Conservation (phyloP, 495 filamentous ascomycete genomes). For the Hypoxylon rickii region DNA sequence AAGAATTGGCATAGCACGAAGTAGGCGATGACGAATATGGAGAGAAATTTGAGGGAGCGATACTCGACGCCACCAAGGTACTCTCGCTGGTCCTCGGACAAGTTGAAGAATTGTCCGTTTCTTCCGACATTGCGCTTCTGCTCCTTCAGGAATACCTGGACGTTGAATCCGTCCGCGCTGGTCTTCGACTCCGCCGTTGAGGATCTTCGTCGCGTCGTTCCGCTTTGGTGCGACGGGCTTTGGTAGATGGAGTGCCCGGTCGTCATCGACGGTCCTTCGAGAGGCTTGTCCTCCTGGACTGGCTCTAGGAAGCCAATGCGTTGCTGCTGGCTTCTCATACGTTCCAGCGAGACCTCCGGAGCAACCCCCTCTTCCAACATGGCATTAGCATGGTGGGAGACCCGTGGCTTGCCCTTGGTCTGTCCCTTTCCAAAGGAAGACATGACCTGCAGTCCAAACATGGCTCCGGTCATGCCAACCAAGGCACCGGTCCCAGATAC, state of each 20-base stretch:
- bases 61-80: constrained; percentile 74
- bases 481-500: constrained; percentile 26
- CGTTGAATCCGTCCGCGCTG: constrained; percentile 27
- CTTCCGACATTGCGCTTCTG: constrained; percentile 54
- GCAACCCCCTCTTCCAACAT: constrained; percentile 9
- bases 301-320: constrained; percentile 37
- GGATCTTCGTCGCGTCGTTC: constrained; percentile 29
- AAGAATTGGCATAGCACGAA: constrained; percentile 67
- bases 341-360: constrained; percentile 8
- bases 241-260: constrained; percentile 37
- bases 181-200: constrained; percentile 27
- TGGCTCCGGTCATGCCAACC: constrained; percentile 37
- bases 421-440: constrained; percentile 32
- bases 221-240: constrained; percentile 34
- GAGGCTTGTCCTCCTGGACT: constrained; percentile 24
- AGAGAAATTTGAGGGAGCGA: constrained; percentile 65
- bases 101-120: constrained; percentile 69
- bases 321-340: constrained; percentile 13
- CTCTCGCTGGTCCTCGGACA: constrained; percentile 65
- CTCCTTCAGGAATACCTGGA: constrained; percentile 32
- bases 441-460: constrained; percentile 35
- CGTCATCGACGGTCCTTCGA: constrained; percentile 14
- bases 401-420: constrained; percentile 15
- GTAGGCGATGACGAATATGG: constrained; percentile 68
- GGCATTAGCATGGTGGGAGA: constrained; percentile 2